A percentile compares a stretch with the other conserved stretches of the same genome.
phyloP scores from a whole-genome alignment of 2,329 filamentous ascomycete species.

The Colletotrichum filicis region DNA sequence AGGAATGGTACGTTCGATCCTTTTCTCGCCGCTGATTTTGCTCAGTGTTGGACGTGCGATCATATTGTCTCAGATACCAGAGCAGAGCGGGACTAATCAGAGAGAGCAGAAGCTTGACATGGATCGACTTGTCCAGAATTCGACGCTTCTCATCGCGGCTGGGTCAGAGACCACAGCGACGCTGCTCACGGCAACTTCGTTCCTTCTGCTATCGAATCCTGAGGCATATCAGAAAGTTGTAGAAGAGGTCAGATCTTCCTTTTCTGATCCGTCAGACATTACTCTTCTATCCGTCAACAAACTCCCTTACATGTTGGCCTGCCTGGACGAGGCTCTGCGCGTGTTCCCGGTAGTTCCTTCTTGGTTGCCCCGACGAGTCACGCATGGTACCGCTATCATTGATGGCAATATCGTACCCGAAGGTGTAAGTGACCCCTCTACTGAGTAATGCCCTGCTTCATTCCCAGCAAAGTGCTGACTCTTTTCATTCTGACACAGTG shows the following conservation, averaged over 20 bases:
- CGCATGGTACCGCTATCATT: slow-evolving; percentile 45
- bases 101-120: neutral
- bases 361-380: slow-evolving; percentile 40
- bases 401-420: slow-evolving; percentile 45
- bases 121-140: slow-evolving; percentile 28
- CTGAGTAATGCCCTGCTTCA: neutral
- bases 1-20: neutral
- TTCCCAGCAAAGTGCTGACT: neutral
- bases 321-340: slow-evolving; percentile 53
- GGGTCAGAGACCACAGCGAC: slow-evolving; percentile 59
- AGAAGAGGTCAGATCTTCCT: slow-evolving; percentile 51
- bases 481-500: neutral
- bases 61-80: neutral
- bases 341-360: slow-evolving; percentile 42
- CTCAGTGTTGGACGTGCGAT: too few relatives aligned
- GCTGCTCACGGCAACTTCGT: slow-evolving; percentile 51
- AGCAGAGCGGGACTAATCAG: neutral
- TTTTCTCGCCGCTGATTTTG: neutral
- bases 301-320: slow-evolving; percentile 51
- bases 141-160: slow-evolving; percentile 42
- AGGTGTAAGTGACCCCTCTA: slow-evolving; percentile 41
- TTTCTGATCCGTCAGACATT: slow-evolving; percentile 50
- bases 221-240: slow-evolving; percentile 42
- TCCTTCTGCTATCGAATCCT: slow-evolving; percentile 47
- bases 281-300: slow-evolving; percentile 41